Conservation (phyloP, 75 land plant genomes). For the Cupressus sempervirens region DNA sequence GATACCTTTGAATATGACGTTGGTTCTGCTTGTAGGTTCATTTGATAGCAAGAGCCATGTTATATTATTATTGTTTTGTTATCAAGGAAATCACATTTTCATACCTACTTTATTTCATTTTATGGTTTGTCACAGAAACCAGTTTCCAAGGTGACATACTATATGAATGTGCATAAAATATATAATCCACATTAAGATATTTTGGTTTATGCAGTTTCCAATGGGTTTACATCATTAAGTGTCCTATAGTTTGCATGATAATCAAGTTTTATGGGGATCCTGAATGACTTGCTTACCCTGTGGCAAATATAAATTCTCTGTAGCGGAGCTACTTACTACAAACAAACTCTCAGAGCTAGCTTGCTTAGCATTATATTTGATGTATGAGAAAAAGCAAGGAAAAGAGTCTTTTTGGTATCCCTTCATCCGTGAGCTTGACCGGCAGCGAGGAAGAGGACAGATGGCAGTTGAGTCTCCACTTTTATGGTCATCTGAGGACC, state of each 20-base stretch:
- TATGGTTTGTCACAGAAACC: neutral
- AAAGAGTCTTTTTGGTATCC: conserved; percentile 94
- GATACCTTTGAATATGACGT: neutral
- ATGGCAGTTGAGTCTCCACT: conserved; percentile 96
- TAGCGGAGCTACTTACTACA: conserved; percentile 94
- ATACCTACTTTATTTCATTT: neutral
- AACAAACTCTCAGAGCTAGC: conserved; percentile 96
- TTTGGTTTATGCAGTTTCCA: neutral
- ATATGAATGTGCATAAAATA: neutral
- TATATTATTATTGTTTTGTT: neutral
- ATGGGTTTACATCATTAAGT: neutral
- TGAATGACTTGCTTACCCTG: neutral
- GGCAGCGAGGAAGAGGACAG: conserved; percentile 96
- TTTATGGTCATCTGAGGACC: conserved; percentile 81
- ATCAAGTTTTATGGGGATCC: neutral
- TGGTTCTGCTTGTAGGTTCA: neutral
- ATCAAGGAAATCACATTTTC: neutral
- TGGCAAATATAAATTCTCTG: conserved; percentile 9
- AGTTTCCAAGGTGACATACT: neutral
- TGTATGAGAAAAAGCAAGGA: conserved; percentile 99
- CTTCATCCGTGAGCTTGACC: conserved; percentile 94
- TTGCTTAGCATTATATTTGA: conserved; percentile 92
- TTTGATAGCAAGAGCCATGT: neutral
- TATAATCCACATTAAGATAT: neutral
- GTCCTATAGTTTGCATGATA: neutral